phyloP scores from a whole-genome alignment of 1,284 basidiomycete species.

The Acaromyces ingoldii region DNA sequence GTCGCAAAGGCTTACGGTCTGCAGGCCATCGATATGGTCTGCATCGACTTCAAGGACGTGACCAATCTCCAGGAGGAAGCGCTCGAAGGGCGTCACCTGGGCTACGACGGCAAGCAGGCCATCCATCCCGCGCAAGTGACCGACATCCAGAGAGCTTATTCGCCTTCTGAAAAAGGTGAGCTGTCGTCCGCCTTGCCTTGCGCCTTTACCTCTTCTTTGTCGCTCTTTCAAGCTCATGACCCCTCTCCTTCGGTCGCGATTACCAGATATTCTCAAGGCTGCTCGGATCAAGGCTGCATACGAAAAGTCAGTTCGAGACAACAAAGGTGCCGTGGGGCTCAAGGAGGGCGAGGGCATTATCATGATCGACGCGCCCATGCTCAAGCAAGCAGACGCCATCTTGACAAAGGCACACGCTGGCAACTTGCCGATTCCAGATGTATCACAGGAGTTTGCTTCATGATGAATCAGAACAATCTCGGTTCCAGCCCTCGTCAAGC shows the following conservation, averaged over 20 bases:
- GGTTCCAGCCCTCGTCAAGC: no score
- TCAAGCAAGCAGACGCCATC: constrained; percentile 67
- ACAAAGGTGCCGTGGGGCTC: constrained; percentile 64
- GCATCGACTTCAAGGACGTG: constrained; percentile 78
- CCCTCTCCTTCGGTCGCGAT: not conserved
- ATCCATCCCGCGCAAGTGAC: constrained; percentile 85
- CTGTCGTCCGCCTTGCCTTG: not conserved
- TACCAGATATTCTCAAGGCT: constrained; percentile 70
- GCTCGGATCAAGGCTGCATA: constrained; percentile 61
- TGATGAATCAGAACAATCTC: no score
- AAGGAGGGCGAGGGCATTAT: constrained; percentile 57
- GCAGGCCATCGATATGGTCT: constrained; percentile 87
- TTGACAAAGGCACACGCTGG: constrained; percentile 64
- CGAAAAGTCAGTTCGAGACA: constrained; percentile 52
- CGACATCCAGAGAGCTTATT: constrained; percentile 70
- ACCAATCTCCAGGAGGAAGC: constrained; percentile 70
- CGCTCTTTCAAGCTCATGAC: not conserved
- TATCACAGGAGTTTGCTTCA: no score
- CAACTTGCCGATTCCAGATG: constrained; percentile 62
- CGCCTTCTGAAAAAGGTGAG: constrained; percentile 67
- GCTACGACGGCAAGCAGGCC: constrained; percentile 62
- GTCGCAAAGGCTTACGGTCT: constrained; percentile 78
- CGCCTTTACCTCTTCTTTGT: constrained; percentile 2
- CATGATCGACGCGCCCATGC: constrained; percentile 80
- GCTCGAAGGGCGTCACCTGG: constrained; percentile 57